Evolutionary conservation across 73 alveolate species (phyloP).

Genomic region (Uronychia setigera): DNA sequence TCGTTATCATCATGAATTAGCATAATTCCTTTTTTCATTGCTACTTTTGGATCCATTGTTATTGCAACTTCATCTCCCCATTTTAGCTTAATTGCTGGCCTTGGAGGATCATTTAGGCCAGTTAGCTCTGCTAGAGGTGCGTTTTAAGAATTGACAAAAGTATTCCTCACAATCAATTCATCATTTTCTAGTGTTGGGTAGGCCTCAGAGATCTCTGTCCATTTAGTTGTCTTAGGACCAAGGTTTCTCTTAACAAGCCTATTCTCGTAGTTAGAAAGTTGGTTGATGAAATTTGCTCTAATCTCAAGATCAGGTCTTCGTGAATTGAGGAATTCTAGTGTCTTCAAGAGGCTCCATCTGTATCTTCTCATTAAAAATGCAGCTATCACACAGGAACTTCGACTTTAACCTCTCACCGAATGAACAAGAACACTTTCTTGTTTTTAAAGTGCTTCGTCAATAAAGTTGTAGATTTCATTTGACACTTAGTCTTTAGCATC

Average conservation of each 20-base stretch:
- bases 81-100: constrained; percentile 19
- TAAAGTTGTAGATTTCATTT: constrained; percentile 57
- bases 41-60: background rate
- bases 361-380: constrained; percentile 83
- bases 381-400: constrained; percentile 69
- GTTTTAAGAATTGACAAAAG: constrained; percentile 63
- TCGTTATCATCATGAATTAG: background rate
- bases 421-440: constrained; percentile 75
- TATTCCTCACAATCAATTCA: constrained; percentile 70
- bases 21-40: background rate
- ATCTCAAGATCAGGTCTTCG: constrained; percentile 88
- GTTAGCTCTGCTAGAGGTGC: constrained; percentile 63
- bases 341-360: constrained; percentile 79
- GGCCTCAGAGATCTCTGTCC: constrained; percentile 68
- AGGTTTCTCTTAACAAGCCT: constrained; percentile 52
- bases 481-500: constrained; percentile 65
- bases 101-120: constrained; percentile 41
- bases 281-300: constrained; percentile 73
- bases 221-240: constrained; percentile 70
- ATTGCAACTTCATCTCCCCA: constrained; percentile 64
- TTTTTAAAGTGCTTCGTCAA: constrained; percentile 72
- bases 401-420: constrained; percentile 72
- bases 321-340: constrained; percentile 79
- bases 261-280: constrained; percentile 69
- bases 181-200: constrained; percentile 64